phyloP scores from a whole-genome alignment of 352 stramenopile genomes.

The Globisporangium ultimum region DNA sequence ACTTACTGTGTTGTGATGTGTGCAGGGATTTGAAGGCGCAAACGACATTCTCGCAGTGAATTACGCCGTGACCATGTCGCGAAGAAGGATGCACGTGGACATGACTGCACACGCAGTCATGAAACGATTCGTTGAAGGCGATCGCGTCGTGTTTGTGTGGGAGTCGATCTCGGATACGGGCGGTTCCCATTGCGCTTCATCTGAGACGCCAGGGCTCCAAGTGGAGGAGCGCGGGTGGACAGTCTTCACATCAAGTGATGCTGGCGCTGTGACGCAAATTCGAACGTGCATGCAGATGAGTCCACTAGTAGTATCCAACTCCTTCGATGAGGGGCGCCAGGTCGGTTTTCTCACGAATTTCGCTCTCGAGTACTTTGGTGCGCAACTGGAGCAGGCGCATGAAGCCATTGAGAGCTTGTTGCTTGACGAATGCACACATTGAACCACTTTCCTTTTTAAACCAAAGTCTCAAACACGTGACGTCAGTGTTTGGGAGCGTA shows the following conservation, averaged over 20 bases:
- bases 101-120: slow-evolving; percentile 23
- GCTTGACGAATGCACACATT: slow-evolving; percentile 14
- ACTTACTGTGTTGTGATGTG: no score
- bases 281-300: slow-evolving; percentile 30
- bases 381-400: slow-evolving; percentile 26
- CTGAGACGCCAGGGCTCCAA: slow-evolving; percentile 1
- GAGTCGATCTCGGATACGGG: slow-evolving; percentile 16
- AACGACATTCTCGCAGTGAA: slow-evolving; percentile 22
- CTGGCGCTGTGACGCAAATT: slow-evolving; percentile 8
- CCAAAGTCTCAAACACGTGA: no score
- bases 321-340: slow-evolving; percentile 14
- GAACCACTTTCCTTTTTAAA: neutral
- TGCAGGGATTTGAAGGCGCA: slow-evolving; percentile 13
- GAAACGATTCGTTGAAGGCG: slow-evolving; percentile 20
- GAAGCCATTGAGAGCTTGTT: slow-evolving; percentile 29
- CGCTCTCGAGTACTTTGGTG: slow-evolving; percentile 27
- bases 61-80: slow-evolving; percentile 24
- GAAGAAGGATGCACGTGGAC: slow-evolving; percentile 20
- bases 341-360: slow-evolving; percentile 27
- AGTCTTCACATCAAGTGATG: neutral
- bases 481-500: no score
- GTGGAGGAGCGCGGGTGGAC: slow-evolving; percentile 8
- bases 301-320: slow-evolving; percentile 15
- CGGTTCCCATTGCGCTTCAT: neutral
- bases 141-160: slow-evolving; percentile 26